Conservation (phyloP, 1,284 basidiomycete genomes). For the Malassezia pachydermatis region DNA sequence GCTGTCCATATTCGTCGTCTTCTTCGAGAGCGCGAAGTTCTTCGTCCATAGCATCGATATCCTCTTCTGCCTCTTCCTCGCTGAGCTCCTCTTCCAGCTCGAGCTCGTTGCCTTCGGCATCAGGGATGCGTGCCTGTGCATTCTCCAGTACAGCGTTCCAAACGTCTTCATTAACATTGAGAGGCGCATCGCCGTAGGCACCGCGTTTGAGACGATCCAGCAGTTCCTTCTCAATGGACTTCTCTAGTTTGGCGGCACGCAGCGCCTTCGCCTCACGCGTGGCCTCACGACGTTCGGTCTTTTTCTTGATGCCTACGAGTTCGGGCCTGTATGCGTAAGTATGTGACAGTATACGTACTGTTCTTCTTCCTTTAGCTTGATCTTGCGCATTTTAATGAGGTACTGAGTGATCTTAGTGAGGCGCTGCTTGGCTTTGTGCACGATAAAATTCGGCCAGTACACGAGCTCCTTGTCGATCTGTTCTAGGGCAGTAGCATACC, state of each 20-base stretch:
- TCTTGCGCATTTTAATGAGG: conserved; percentile 88
- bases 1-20: conserved; percentile 30
- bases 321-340: conserved; percentile 60
- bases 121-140: conserved; percentile 16
- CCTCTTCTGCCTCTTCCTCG: conserved; percentile 41
- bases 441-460: conserved; percentile 94
- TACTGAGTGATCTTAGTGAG: conserved; percentile 99
- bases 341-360: conserved; percentile 58
- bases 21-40: conserved; percentile 32
- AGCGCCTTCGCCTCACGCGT: conserved; percentile 90
- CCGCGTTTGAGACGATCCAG: conserved; percentile 89
- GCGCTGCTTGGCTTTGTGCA: conserved; percentile 98
- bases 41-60: conserved; percentile 36
- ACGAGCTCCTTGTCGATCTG: conserved; percentile 71
- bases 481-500: conserved; percentile 85
- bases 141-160: conserved; percentile 60
- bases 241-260: conserved; percentile 70
- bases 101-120: conserved; percentile 20
- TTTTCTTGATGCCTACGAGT: conserved; percentile 90
- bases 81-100: conserved; percentile 39
- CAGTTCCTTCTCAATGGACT: conserved; percentile 88
- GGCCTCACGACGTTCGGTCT: conserved; percentile 85
- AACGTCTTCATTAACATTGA: conserved; percentile 96
- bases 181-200: conserved; percentile 90
- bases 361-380: conserved; percentile 64